Percentiles rank a stretch among this genome's conserved stretches.
phyloP scores from a whole-genome alignment of 306 rosid species.

The Sphenostylis stenocarpa region DNA sequence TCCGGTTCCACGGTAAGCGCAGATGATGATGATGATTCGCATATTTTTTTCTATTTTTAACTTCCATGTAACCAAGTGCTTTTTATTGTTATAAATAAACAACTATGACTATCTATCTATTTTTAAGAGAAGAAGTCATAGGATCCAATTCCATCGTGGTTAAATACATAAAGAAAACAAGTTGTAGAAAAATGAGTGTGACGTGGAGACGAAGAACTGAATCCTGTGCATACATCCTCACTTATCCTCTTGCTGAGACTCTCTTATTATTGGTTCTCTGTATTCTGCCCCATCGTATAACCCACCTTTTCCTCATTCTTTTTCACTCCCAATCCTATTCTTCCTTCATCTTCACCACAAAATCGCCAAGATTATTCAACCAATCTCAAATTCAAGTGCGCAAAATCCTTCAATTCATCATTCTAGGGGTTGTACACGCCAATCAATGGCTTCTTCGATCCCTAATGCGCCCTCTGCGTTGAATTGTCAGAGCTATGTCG shows the following conservation, averaged over 20 bases:
- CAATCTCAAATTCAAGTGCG: neutral
- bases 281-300: slow-evolving; percentile 28
- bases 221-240: slow-evolving; percentile 22
- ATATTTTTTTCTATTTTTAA: too few relatives aligned
- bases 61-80: too few relatives aligned
- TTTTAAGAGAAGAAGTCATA: too few relatives aligned
- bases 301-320: neutral
- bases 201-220: neutral
- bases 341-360: neutral
- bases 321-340: neutral
- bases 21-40: too few relatives aligned
- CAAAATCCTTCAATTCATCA: neutral
- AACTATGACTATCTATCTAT: too few relatives aligned
- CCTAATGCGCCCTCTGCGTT: slow-evolving; percentile 41
- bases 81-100: too few relatives aligned
- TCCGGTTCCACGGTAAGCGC: too few relatives aligned
- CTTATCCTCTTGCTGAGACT: neutral
- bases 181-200: neutral
- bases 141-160: too few relatives aligned
- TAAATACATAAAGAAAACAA: neutral
- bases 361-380: neutral
- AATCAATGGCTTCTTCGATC: slow-evolving; percentile 61
- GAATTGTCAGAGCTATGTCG: slow-evolving; percentile 47
- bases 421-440: neutral
- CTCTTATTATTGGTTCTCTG: slow-evolving; percentile 35